Conservation (phyloP, 2,329 filamentous ascomycete species). For the Pseudogymnoascus sp. region DNA sequence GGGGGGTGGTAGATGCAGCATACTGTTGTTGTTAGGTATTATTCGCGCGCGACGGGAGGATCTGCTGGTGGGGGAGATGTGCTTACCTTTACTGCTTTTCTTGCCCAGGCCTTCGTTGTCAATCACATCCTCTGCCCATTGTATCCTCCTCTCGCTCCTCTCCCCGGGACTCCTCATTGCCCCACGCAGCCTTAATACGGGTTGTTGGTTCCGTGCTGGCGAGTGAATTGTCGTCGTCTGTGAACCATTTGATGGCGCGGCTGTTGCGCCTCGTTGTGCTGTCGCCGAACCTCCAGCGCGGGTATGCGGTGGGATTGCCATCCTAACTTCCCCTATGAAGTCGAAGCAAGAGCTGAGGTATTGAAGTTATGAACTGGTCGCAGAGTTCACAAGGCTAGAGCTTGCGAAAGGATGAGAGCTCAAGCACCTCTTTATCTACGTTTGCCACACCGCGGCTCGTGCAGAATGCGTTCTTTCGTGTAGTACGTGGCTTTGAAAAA, state of each 20-base stretch:
- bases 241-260: not conserved
- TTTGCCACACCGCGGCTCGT: not conserved
- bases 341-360: not conserved
- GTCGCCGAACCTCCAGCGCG: not conserved
- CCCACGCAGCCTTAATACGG: slow-evolving; percentile 26
- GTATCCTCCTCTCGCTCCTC: slow-evolving; percentile 56
- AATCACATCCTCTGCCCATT: slow-evolving; percentile 87
- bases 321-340: not conserved
- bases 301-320: not conserved
- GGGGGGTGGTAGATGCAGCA: slow-evolving; percentile 97
- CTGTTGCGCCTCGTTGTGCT: not conserved
- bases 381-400: not conserved
- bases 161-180: slow-evolving; percentile 15
- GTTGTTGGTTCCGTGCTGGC: slow-evolving; percentile 12
- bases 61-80: not conserved
- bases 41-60: not conserved
- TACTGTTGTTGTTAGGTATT: slow-evolving; percentile 45
- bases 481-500: not conserved
- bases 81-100: slow-evolving; percentile 84
- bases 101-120: slow-evolving; percentile 93
- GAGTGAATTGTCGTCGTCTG: not conserved
- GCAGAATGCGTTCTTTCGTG: not conserved
- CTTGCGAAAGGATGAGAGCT: not conserved
- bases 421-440: not conserved
- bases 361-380: not conserved